A percentile compares a stretch with the other conserved stretches of the same genome.
Evolutionary conservation across 345 rosid genomes (phyloP).

Genomic region (Excoecaria agallocha): DNA sequence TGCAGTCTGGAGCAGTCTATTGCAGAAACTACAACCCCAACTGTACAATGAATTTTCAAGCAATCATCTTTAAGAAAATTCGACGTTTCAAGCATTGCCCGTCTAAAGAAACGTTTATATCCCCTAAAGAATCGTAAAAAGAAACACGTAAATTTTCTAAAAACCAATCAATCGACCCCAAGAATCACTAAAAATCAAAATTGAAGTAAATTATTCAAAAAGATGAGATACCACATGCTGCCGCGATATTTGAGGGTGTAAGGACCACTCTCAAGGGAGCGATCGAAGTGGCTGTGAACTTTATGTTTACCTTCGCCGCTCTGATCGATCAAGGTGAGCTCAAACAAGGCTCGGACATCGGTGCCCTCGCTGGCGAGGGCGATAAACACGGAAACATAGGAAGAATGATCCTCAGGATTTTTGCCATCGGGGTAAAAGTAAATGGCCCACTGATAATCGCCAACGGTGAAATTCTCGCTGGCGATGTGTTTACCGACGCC

Average conservation of each 20-base stretch:
- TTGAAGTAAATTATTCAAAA: neutral
- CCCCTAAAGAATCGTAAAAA: conserved; percentile 52
- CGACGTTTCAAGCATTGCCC: conserved; percentile 71
- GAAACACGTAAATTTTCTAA: neutral
- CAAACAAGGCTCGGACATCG: conserved; percentile 84
- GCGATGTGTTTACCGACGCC: conserved; percentile 93
- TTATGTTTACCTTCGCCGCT: conserved; percentile 84
- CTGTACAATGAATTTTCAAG: conserved; percentile 82
- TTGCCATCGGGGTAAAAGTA: conserved; percentile 92
- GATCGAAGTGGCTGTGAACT: conserved; percentile 89
- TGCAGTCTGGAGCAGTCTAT: conserved; percentile 77
- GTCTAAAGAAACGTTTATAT: conserved; percentile 82
- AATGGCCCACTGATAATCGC: conserved; percentile 87
- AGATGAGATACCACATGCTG: conserved; percentile 67
- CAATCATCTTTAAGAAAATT: conserved; percentile 90
- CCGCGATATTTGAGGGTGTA: conserved; percentile 92
- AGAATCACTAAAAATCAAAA: neutral
- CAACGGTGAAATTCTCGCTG: conserved; percentile 80
- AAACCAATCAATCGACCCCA: neutral
- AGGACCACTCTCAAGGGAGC: conserved; percentile 87
- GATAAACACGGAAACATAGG: conserved; percentile 82
- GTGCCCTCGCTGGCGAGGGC: conserved; percentile 95
- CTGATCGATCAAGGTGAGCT: conserved; percentile 77
- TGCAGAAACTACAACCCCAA: conserved; percentile 89
- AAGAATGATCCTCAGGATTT: conserved; percentile 75